Conservation (phyloP, 1,284 basidiomycete species). For the Rhodotorula sp. region DNA sequence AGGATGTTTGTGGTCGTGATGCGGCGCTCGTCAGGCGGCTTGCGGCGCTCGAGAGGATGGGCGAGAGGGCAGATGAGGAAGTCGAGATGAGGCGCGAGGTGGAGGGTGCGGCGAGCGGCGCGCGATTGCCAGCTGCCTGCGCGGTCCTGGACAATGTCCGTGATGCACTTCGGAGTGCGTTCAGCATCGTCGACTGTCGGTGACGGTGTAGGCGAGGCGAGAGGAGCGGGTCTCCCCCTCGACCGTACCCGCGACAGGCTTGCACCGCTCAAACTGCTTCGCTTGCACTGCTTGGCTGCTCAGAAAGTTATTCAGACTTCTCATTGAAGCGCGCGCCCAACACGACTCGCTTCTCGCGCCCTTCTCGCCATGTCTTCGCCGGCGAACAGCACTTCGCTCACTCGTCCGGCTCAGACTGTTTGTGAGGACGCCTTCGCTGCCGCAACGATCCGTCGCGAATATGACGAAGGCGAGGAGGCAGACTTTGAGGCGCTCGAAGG, state of each 20-base stretch:
- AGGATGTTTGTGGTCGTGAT: not conserved
- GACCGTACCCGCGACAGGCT: too few species aligned
- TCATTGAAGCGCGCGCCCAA: not conserved
- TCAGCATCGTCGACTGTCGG: too few species aligned
- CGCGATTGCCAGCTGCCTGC: not conserved
- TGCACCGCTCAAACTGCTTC: not conserved
- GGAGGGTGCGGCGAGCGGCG: not conserved
- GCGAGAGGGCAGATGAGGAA: not conserved
- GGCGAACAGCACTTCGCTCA: not conserved
- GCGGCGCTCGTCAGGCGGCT: not conserved
- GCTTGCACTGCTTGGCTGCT: not conserved
- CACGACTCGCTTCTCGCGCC: not conserved
- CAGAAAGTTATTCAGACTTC: too few species aligned
- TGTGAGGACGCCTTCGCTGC: not conserved
- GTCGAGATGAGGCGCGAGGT: not conserved
- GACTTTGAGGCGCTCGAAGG: conserved; percentile 10
- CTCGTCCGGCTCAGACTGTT: not conserved
- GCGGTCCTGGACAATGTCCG: too few species aligned
- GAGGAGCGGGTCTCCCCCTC: too few species aligned
- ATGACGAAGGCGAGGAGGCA: not conserved
- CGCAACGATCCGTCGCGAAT: not conserved
- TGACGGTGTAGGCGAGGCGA: too few species aligned
- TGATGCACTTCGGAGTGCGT: too few species aligned
- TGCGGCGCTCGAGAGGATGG: not conserved
- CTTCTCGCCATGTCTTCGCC: too few species aligned